Percentiles rank a stretch among this genome's conserved stretches.
Conservation (phyloP, 139 green algal species). For the Tetratostichococcus sp. region DNA sequence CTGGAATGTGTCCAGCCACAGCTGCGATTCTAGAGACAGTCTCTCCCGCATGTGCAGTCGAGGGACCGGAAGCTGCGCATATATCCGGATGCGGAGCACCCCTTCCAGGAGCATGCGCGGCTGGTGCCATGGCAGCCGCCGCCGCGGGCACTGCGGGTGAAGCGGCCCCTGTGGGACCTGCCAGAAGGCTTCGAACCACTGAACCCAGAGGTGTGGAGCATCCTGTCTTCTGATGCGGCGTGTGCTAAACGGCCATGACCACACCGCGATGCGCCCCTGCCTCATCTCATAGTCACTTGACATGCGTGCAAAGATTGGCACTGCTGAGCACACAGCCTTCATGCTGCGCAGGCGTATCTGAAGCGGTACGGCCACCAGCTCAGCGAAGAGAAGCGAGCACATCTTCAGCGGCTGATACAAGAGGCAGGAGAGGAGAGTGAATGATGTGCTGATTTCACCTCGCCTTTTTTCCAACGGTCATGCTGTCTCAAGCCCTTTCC, state of each 20-base stretch:
- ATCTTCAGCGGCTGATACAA: not conserved
- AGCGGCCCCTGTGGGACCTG: slow-evolving; percentile 50
- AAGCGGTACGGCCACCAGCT: slow-evolving; percentile 39
- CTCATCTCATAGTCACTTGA: no score
- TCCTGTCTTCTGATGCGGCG: not conserved
- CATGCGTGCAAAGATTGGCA: no score
- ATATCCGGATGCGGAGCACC: slow-evolving; percentile 66
- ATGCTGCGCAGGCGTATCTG: slow-evolving; percentile 19
- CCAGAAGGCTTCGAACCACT: slow-evolving; percentile 66
- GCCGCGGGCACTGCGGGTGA: slow-evolving; percentile 45
- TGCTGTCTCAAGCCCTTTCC: no score
- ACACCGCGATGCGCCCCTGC: no score
- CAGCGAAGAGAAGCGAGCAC: not conserved
- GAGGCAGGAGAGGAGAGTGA: not conserved
- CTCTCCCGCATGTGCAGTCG: slow-evolving; percentile 10
- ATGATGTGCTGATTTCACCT: no score
- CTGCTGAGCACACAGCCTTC: not conserved
- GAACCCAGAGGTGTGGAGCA: slow-evolving; percentile 46
- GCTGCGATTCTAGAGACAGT: not conserved
- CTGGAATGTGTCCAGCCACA: no score
- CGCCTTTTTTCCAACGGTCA: no score
- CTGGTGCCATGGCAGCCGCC: slow-evolving; percentile 58
- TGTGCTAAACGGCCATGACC: no score
- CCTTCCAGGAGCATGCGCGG: slow-evolving; percentile 50
- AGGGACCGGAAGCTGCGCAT: slow-evolving; percentile 79